phyloP scores from a whole-genome alignment of 768 basidiomycete genomes.

The Serendipita sp. region DNA sequence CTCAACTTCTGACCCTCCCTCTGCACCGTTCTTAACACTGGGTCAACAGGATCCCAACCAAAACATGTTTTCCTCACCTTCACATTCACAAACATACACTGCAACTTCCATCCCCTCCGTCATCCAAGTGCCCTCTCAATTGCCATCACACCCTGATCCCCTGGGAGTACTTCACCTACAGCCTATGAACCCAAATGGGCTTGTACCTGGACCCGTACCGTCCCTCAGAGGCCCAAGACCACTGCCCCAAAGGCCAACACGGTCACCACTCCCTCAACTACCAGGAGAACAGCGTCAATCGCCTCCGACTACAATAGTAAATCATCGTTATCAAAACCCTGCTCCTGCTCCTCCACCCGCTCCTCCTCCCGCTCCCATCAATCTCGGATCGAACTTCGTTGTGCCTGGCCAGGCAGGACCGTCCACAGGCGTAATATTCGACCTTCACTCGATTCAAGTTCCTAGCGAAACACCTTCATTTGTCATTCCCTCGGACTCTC shows the following conservation, averaged over 20 bases:
- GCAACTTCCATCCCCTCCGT: too few species aligned
- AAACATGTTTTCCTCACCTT: too few species aligned
- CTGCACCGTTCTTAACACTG: neutral
- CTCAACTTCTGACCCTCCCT: neutral
- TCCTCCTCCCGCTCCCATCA: neutral
- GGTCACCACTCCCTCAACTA: neutral
- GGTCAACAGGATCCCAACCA: too few species aligned
- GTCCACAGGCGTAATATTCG: neutral
- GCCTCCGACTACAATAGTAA: neutral
- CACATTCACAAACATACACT: too few species aligned
- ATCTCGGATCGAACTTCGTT: neutral
- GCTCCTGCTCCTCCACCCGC: neutral
- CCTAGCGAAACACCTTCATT: neutral
- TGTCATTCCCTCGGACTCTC: neutral
- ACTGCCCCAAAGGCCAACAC: neutral
- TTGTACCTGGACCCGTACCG: neutral
- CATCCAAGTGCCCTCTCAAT: too few species aligned
- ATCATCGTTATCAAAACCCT: neutral
- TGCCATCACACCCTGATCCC: neutral
- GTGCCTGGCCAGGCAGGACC: neutral
- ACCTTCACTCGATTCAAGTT: neutral
- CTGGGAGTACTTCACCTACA: neutral
- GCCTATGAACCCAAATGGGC: neutral
- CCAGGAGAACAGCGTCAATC: neutral
- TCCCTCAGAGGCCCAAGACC: neutral